phyloP scores from a whole-genome alignment of 495 filamentous ascomycete genomes.

The Baudoinia panamericana region DNA sequence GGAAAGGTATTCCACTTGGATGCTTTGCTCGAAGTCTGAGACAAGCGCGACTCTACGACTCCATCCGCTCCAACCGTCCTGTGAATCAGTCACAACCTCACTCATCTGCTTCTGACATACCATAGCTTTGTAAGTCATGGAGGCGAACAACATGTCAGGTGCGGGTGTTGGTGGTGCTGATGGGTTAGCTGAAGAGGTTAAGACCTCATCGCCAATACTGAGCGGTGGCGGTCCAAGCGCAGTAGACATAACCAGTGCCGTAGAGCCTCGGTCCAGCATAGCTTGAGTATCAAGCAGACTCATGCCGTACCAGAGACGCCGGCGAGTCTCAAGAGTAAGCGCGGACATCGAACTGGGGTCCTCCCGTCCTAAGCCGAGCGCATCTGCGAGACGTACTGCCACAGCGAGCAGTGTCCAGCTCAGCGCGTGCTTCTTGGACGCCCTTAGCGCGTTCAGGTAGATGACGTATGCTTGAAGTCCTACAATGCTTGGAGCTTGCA shows the following conservation, averaged over 20 bases:
- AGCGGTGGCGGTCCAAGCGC: background rate
- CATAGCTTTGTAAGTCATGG: constrained; percentile 2
- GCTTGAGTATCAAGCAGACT: constrained; percentile 4
- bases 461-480: constrained; percentile 4
- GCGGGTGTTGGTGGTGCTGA: background rate
- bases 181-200: background rate
- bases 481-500: background rate
- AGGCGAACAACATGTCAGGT: constrained; percentile 2
- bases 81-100: background rate
- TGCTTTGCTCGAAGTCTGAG: background rate
- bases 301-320: constrained; percentile 6
- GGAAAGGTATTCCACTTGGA: background rate
- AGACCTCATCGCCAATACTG: background rate
- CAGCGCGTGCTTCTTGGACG: background rate
- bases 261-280: constrained; percentile 4
- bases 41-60: background rate
- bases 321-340: constrained; percentile 1
- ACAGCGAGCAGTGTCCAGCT: constrained; percentile 6
- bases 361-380: background rate
- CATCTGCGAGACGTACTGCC: constrained; percentile 4
- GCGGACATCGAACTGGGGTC: background rate
- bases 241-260: background rate
- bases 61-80: background rate
- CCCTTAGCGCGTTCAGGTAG: constrained; percentile 6
- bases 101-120: constrained; percentile 1